These are phyloP conservation scores for Arachis hypogaea DNA, from an alignment of 306 rosid species.

Conservation along the genomic window DNA sequence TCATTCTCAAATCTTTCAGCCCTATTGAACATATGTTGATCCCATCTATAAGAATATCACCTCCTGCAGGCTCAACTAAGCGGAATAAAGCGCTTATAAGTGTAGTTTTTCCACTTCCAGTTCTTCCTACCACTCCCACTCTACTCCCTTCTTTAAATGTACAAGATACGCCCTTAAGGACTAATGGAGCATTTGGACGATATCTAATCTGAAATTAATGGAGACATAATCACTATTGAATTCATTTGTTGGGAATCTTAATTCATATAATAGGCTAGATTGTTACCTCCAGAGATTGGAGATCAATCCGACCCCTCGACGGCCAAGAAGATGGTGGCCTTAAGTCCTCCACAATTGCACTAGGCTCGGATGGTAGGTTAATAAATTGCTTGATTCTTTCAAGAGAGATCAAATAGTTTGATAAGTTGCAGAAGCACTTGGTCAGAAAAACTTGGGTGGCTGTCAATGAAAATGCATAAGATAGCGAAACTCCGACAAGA, in stretches of 20 bases:
- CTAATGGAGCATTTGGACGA: constrained; percentile 60
- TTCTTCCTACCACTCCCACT: constrained; percentile 79
- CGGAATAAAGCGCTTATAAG: constrained; percentile 74
- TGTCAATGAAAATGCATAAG: constrained; percentile 62
- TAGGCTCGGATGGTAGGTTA: constrained; percentile 66
- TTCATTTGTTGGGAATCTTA: background rate
- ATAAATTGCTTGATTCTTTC: constrained; percentile 83
- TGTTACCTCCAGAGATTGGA: constrained; percentile 56
- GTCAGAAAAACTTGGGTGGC: constrained; percentile 44
- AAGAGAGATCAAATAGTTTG: constrained; percentile 63
- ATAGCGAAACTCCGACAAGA: constrained; percentile 73
- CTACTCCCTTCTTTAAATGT: constrained; percentile 60
- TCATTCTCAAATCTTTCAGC: constrained; percentile 63
- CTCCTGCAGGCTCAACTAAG: constrained; percentile 66
- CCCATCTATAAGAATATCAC: constrained; percentile 58
- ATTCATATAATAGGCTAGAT: background rate
- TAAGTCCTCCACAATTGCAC: constrained; percentile 50
- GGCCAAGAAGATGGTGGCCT: constrained; percentile 78
- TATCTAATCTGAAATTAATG: constrained; percentile 53
- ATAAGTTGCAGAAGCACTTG: constrained; percentile 50
- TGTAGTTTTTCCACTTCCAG: constrained; percentile 75
- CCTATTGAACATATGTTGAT: constrained; percentile 66
- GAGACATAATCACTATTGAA: background rate
- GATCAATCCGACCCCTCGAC: constrained; percentile 61
- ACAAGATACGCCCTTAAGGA: constrained; percentile 70